These are phyloP conservation scores for Eucalyptus virginea DNA, from an alignment of 345 rosid genomes.

Conservation along the genomic window DNA sequence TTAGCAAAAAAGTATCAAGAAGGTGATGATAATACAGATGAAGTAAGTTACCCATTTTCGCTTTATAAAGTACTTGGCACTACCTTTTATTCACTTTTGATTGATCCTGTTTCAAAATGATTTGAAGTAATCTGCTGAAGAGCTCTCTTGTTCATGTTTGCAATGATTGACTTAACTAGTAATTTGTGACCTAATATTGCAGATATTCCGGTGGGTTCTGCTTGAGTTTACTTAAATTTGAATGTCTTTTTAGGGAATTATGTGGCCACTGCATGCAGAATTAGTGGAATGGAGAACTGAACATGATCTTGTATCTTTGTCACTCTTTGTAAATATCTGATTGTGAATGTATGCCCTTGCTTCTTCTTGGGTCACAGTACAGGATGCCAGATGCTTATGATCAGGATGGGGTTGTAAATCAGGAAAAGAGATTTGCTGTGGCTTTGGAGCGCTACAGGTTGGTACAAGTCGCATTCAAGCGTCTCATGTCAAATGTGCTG, in stretches of 20 bases:
- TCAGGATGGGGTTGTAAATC: conserved; percentile 70
- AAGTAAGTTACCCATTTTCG: conserved; percentile 19
- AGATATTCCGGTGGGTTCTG: not conserved
- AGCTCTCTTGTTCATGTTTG: not conserved
- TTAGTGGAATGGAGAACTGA: not conserved
- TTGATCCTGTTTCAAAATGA: not conserved
- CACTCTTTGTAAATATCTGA: not conserved
- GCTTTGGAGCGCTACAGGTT: conserved; percentile 85
- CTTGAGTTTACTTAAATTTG: not conserved
- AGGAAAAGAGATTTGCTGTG: conserved; percentile 92
- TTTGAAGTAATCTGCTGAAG: not conserved
- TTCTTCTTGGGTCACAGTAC: conserved; percentile 31
- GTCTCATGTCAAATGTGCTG: not conserved
- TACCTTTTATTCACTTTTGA: not conserved
- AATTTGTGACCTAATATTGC: not conserved
- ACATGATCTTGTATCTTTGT: not conserved
- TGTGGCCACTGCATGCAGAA: not conserved
- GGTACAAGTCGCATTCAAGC: not conserved
- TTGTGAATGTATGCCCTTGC: not conserved
- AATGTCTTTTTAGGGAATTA: not conserved
- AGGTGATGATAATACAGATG: conserved; percentile 53
- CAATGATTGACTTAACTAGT: not conserved
- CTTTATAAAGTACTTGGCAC: not conserved
- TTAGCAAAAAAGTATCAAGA: conserved; percentile 70
- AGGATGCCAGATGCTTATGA: conserved; percentile 97